Conservation (phyloP, 305 asterid genomes). For the Withania somnifera region DNA sequence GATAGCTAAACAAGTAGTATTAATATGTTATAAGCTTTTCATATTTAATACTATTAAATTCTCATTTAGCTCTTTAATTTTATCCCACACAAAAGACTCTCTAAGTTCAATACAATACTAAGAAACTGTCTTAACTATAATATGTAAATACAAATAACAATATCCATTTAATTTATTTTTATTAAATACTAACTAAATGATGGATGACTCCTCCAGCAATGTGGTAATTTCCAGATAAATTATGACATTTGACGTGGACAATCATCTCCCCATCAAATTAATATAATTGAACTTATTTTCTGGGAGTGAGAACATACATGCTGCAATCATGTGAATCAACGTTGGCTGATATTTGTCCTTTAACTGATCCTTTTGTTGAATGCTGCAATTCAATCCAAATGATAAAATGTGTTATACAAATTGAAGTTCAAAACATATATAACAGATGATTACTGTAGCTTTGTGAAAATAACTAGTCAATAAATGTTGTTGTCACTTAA, state of each 20-base stretch:
- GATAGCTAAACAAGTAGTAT: too few species aligned
- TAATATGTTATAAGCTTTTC: background rate
- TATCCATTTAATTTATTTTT: background rate
- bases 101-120: background rate
- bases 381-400: slow-evolving; percentile 32
- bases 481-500: background rate
- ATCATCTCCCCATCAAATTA: too few species aligned
- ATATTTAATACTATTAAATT: background rate
- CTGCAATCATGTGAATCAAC: slow-evolving; percentile 61
- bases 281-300: background rate
- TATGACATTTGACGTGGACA: background rate
- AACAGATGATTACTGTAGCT: background rate
- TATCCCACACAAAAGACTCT: background rate
- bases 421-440: background rate
- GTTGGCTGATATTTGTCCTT: slow-evolving; percentile 44
- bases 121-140: background rate
- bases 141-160: background rate
- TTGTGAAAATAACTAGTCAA: background rate
- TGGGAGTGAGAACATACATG: slow-evolving; percentile 62
- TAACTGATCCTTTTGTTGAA: slow-evolving; percentile 27
- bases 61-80: background rate
- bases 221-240: background rate
- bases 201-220: background rate
- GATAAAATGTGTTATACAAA: background rate
- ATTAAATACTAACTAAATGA: background rate